Evolutionary conservation across 2,329 filamentous ascomycete genomes (phyloP).

Genomic region (Alternaria metachromatica): DNA sequence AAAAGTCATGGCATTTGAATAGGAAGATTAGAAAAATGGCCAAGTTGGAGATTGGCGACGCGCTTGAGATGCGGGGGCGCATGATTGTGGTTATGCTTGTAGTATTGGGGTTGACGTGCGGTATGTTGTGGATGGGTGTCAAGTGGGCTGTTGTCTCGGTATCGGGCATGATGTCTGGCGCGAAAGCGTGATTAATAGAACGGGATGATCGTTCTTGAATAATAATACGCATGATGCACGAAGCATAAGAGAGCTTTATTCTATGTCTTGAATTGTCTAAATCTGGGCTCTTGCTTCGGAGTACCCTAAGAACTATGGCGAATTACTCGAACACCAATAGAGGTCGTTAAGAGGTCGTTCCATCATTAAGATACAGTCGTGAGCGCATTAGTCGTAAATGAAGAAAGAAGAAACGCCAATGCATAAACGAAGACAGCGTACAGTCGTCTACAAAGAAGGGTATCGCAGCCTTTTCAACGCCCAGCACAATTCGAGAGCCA

Average conservation of each 20-base stretch:
- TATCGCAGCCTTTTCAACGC: conserved; percentile 4
- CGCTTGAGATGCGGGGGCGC: conserved; percentile 64
- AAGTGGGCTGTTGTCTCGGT: conserved; percentile 25
- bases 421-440: not conserved
- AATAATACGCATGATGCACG: not conserved
- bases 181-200: not conserved
- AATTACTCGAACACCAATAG: not conserved
- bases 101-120: conserved; percentile 19
- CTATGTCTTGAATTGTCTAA: not conserved
- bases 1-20: conserved; percentile 46
- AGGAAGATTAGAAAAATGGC: conserved; percentile 63
- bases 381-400: not conserved
- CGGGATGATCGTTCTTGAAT: not conserved
- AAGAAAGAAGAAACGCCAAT: not conserved
- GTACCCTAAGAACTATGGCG: not conserved
- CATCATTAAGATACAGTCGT: not conserved
- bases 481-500: not conserved
- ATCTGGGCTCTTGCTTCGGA: not conserved
- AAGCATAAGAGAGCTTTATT: not conserved
- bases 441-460: not conserved
- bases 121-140: conserved; percentile 27
- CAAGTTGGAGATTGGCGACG: conserved; percentile 67
- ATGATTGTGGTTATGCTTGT: conserved; percentile 61
- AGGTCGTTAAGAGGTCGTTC: not conserved
- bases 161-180: not conserved